Evolutionary conservation across 768 basidiomycete species (phyloP).

Genomic region (Melanogaster broomeanus): DNA sequence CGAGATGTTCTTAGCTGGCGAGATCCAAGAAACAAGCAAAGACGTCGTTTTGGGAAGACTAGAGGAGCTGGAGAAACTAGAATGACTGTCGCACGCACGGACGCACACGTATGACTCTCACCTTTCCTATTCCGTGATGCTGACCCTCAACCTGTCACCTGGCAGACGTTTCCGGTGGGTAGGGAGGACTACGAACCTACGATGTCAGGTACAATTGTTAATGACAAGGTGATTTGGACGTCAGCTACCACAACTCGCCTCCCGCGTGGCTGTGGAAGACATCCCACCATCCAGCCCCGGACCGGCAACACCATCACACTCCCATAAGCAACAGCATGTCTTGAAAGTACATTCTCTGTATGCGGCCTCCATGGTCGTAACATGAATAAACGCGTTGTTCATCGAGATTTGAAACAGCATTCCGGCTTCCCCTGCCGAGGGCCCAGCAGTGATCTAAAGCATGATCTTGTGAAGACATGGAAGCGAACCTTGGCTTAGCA

Average conservation of each 20-base stretch:
- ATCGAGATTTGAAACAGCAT: background rate
- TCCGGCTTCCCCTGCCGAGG: background rate
- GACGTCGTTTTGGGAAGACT: slow-evolving; percentile 90
- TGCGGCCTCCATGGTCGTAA: background rate
- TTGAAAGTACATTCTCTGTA: background rate
- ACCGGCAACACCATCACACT: background rate
- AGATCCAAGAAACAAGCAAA: slow-evolving; percentile 98
- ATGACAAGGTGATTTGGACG: background rate
- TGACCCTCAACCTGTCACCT: slow-evolving; percentile 7
- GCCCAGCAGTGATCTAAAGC: background rate
- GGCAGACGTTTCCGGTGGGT: slow-evolving; percentile 12
- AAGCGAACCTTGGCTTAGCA: background rate
- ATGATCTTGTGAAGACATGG: background rate
- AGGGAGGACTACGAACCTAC: background rate
- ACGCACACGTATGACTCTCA: slow-evolving; percentile 9
- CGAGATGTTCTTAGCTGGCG: slow-evolving; percentile 97
- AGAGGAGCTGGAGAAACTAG: slow-evolving; percentile 91
- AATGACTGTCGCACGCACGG: slow-evolving; percentile 43
- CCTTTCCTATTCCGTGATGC: slow-evolving; percentile 5
- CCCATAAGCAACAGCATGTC: background rate
- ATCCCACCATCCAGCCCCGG: background rate
- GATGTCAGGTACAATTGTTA: background rate
- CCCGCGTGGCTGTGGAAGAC: background rate
- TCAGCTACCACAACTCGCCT: background rate
- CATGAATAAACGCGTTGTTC: background rate